These are phyloP conservation scores for Mycena sp. DNA, from an alignment of 1,284 basidiomycete genomes.

Conservation along the genomic window DNA sequence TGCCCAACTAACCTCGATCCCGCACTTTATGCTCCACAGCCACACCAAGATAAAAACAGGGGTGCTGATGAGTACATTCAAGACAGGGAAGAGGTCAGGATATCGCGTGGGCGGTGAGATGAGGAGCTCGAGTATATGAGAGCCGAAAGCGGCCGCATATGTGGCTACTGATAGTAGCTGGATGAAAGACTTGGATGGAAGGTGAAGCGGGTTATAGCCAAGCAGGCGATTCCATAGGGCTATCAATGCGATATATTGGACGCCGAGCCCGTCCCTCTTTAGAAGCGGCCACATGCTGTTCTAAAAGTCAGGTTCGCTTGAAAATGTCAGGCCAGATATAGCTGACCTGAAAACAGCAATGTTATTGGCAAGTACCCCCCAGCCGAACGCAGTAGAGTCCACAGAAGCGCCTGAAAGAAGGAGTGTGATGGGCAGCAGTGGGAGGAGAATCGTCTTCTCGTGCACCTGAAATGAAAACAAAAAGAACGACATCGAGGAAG, in stretches of 20 bases:
- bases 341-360: constrained; percentile 90
- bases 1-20: constrained; percentile 75
- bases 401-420: constrained; percentile 72
- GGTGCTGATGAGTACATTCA: constrained; percentile 87
- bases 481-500: constrained; percentile 88
- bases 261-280: constrained; percentile 79
- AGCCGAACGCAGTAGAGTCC: constrained; percentile 76
- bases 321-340: constrained; percentile 1
- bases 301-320: constrained; percentile 9
- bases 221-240: constrained; percentile 86
- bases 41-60: constrained; percentile 80
- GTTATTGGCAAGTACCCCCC: constrained; percentile 85
- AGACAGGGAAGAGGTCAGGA: constrained; percentile 87
- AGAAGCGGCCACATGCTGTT: constrained; percentile 91
- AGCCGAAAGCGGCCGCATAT: constrained; percentile 61
- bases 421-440: constrained; percentile 85
- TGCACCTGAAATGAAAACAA: constrained; percentile 97
- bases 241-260: constrained; percentile 76
- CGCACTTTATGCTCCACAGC: constrained; percentile 82
- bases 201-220: constrained; percentile 74
- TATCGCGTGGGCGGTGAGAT: constrained; percentile 75
- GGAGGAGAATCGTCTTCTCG: constrained; percentile 93
- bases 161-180: constrained; percentile 67
- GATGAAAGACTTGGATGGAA: constrained; percentile 55
- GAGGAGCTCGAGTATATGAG: constrained; percentile 76